Evolutionary conservation across 805 yeast genomes (phyloP).

Genomic region (Saccharomycopsis capsularis): DNA sequence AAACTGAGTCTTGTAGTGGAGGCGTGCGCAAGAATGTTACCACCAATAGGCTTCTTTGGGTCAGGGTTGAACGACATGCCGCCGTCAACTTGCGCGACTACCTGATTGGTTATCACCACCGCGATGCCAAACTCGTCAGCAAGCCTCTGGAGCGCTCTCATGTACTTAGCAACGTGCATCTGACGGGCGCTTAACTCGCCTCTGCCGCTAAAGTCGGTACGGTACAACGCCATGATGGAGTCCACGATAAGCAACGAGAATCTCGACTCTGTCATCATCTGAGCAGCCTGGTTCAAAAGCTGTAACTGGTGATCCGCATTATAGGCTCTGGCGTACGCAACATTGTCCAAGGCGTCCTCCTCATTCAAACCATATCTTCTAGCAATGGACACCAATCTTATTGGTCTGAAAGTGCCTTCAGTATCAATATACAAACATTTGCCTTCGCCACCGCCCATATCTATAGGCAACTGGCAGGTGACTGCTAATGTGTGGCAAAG

Average conservation of each 20-base stretch:
- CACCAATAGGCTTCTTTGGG: conserved; percentile 98
- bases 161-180: conserved; percentile 84
- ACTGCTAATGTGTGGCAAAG: conserved; percentile 94
- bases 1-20: conserved; percentile 89
- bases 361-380: conserved; percentile 87
- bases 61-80: conserved; percentile 79
- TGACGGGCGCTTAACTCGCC: conserved; percentile 95
- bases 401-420: conserved; percentile 95
- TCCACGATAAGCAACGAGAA: conserved; percentile 90
- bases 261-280: conserved; percentile 92
- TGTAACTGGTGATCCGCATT: conserved; percentile 94
- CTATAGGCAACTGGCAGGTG: conserved; percentile 92
- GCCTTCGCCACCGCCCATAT: conserved; percentile 98
- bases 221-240: conserved; percentile 91
- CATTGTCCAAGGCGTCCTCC: conserved; percentile 91
- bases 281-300: conserved; percentile 81
- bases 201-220: conserved; percentile 92
- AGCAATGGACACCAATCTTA: conserved; percentile 82
- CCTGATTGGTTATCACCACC: conserved; percentile 92
- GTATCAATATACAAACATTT: conserved; percentile 94
- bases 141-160: conserved; percentile 84
- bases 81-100: conserved; percentile 96
- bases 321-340: conserved; percentile 95
- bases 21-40: conserved; percentile 94
- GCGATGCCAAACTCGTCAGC: conserved; percentile 99